phyloP scores from a whole-genome alignment of 1,284 basidiomycete species.

The Cutaneotrichosporon arboriforme region DNA sequence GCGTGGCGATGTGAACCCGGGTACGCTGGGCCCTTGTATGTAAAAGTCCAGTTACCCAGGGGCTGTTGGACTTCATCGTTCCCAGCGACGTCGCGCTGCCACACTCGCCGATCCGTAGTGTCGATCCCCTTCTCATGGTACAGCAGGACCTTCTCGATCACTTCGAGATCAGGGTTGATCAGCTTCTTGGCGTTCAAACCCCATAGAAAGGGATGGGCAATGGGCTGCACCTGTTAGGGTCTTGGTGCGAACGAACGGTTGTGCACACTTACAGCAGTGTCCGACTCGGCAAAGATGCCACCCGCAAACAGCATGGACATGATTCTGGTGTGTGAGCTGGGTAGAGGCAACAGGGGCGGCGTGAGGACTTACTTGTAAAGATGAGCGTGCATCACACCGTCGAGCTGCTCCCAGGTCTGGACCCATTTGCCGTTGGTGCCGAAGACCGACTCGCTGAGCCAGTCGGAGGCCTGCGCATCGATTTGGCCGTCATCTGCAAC shows the following conservation, averaged over 20 bases:
- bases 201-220: constrained; percentile 36
- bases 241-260: no score
- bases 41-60: neutral
- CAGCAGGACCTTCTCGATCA: constrained; percentile 10
- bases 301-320: constrained; percentile 34
- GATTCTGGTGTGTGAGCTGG: constrained; percentile 25
- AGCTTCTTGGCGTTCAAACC: constrained; percentile 22
- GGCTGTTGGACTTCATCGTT: neutral
- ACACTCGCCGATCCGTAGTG: constrained; percentile 10
- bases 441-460: constrained; percentile 23
- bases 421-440: constrained; percentile 7
- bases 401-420: constrained; percentile 28
- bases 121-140: constrained; percentile 11
- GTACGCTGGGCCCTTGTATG: neutral
- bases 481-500: constrained; percentile 26
- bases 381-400: constrained; percentile 26
- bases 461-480: constrained; percentile 21
- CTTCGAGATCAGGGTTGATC: constrained; percentile 22
- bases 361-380: constrained; percentile 26
- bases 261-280: constrained; percentile 27
- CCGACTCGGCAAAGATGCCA: constrained; percentile 37
- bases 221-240: constrained; percentile 18
- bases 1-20: neutral
- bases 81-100: constrained; percentile 5
- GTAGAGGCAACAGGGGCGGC: neutral